Conservation (phyloP, 768 basidiomycete genomes). For the Clitopilus passeckerianus region DNA sequence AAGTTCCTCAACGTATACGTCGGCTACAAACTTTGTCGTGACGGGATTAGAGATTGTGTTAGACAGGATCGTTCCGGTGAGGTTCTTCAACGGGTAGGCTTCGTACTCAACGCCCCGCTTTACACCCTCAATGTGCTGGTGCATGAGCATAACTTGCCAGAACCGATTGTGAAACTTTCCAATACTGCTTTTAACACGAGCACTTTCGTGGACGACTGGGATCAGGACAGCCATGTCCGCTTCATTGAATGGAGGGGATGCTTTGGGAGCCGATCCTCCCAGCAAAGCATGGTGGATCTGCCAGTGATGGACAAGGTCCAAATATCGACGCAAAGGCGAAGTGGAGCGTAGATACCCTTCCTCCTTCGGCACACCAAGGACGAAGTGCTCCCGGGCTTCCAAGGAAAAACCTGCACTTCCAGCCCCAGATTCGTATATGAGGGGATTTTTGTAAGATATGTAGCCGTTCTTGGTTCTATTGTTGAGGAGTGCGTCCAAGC, state of each 20-base stretch:
- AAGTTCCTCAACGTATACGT: not conserved
- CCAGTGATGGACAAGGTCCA: slow-evolving; percentile 85
- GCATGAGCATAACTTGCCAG: slow-evolving; percentile 31
- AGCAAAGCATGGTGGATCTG: slow-evolving; percentile 82
- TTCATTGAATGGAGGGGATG: slow-evolving; percentile 35
- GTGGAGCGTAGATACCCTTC: slow-evolving; percentile 85
- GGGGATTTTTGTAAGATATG: slow-evolving; percentile 32
- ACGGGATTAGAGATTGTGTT: not conserved
- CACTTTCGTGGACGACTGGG: slow-evolving; percentile 27
- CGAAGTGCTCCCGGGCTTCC: slow-evolving; percentile 59
- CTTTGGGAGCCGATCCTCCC: slow-evolving; percentile 20
- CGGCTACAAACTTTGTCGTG: not conserved
- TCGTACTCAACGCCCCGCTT: slow-evolving; percentile 10
- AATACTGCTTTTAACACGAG: slow-evolving; percentile 25
- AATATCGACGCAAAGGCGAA: slow-evolving; percentile 82
- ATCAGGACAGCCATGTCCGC: slow-evolving; percentile 42
- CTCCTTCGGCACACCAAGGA: slow-evolving; percentile 60
- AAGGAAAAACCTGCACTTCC: slow-evolving; percentile 40
- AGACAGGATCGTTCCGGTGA: slow-evolving; percentile 4
- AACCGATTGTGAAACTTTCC: slow-evolving; percentile 25
- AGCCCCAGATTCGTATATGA: slow-evolving; percentile 26
- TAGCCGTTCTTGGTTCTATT: slow-evolving; percentile 40
- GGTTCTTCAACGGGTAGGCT: slow-evolving; percentile 5
- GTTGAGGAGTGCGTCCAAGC: slow-evolving; percentile 39
- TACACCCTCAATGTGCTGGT: slow-evolving; percentile 29